Percentiles rank a stretch among this genome's conserved stretches.
These are phyloP conservation scores for Rhododendron griersonianum DNA, from an alignment of 148 eudicot species.

Conservation along the genomic window DNA sequence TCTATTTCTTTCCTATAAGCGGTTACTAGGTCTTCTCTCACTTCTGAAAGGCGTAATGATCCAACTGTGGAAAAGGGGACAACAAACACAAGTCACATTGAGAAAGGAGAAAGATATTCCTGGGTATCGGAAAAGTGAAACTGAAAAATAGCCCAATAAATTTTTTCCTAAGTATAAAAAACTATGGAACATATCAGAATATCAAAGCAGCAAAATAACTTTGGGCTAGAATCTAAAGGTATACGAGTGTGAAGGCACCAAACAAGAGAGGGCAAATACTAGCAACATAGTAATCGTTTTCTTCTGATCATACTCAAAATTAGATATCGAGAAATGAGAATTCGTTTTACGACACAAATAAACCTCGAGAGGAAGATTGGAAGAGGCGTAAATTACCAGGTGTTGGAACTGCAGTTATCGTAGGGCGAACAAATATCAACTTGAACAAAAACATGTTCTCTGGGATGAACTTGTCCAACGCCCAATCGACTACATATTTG, in stretches of 20 bases:
- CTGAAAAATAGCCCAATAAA: neutral
- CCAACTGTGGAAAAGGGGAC: slow-evolving; percentile 48
- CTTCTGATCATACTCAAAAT: neutral
- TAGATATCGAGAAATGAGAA: neutral
- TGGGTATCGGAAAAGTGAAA: neutral
- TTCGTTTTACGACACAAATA: neutral
- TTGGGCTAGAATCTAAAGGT: neutral
- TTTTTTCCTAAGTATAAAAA: neutral
- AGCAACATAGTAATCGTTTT: neutral
- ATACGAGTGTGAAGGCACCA: neutral
- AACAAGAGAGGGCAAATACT: neutral
- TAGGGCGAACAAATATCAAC: slow-evolving; percentile 66
- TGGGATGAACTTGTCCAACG: slow-evolving; percentile 57
- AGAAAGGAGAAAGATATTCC: neutral
- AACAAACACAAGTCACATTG: neutral
- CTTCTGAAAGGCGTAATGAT: slow-evolving; percentile 60
- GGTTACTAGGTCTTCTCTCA: slow-evolving; percentile 65
- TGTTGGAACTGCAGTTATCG: slow-evolving; percentile 67
- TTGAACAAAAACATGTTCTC: slow-evolving; percentile 60
- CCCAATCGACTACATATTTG: slow-evolving; percentile 66
- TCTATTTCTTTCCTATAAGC: slow-evolving; percentile 71
- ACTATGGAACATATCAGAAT: neutral
- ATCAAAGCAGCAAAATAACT: neutral
- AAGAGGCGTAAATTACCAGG: slow-evolving; percentile 55
- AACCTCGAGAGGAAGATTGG: neutral